These are phyloP conservation scores for Malus fusca DNA, from an alignment of 306 rosid species.

Conservation along the genomic window DNA sequence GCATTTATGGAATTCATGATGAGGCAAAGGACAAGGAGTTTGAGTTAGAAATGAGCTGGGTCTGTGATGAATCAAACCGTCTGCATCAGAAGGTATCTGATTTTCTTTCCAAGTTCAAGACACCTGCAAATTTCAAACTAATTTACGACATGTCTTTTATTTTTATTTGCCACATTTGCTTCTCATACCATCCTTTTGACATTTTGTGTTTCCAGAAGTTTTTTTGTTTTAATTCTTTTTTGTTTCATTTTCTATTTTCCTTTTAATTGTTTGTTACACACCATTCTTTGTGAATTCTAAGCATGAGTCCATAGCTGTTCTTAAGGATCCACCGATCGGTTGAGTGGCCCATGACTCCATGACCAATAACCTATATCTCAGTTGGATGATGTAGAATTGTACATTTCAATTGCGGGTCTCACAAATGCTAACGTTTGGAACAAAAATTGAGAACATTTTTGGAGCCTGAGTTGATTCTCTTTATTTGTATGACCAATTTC, in stretches of 20 bases:
- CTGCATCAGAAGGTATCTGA: slow-evolving; percentile 73
- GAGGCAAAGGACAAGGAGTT: slow-evolving; percentile 97
- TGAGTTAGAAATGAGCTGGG: slow-evolving; percentile 96
- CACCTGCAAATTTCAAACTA: not conserved
- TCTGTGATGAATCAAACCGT: slow-evolving; percentile 92
- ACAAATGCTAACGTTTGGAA: not conserved
- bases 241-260: not conserved
- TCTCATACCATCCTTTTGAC: not conserved
- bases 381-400: not conserved
- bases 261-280: not conserved
- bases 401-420: not conserved
- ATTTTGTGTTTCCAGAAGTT: not conserved
- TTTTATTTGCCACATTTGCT: not conserved
- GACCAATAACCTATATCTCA: not conserved
- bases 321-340: not conserved
- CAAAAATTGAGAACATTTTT: not conserved
- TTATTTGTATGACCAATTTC: not conserved
- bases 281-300: not conserved
- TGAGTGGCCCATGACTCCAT: not conserved
- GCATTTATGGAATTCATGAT: slow-evolving; percentile 93
- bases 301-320: not conserved
- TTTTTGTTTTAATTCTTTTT: not conserved
- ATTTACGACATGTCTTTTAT: not conserved
- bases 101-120: not conserved
- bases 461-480: not conserved